Percentiles rank a stretch among this genome's conserved stretches.
These are phyloP conservation scores for Nicotiana rustica DNA, from an alignment of 305 asterid genomes.

Conservation along the genomic window DNA sequence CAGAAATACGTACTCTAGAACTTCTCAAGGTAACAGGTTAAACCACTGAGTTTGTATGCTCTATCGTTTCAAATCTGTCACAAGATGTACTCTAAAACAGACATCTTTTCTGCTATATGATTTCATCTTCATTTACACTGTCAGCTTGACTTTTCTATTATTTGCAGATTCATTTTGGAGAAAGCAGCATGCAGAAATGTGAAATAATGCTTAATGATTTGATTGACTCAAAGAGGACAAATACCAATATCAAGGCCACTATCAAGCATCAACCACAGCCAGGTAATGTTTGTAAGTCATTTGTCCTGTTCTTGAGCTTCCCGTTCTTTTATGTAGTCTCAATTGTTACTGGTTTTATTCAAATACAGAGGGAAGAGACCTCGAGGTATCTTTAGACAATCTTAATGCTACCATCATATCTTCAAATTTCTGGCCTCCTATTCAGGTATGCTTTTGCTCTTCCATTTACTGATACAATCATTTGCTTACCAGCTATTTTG, in stretches of 20 bases:
- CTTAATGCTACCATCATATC: slow-evolving; percentile 88
- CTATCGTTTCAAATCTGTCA: background rate
- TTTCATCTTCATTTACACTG: slow-evolving; percentile 23
- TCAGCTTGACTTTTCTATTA: slow-evolving; percentile 36
- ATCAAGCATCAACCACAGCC: slow-evolving; percentile 64
- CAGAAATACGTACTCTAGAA: slow-evolving; percentile 91
- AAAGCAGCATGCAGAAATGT: slow-evolving; percentile 96
- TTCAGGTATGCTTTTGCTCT: slow-evolving; percentile 69
- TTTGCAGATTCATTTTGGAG: slow-evolving; percentile 96
- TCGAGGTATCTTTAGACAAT: slow-evolving; percentile 66
- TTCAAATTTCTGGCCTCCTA: slow-evolving; percentile 97
- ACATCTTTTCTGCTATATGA: slow-evolving; percentile 41
- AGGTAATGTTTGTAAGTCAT: slow-evolving; percentile 48
- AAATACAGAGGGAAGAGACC: slow-evolving; percentile 58
- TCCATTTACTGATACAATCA: slow-evolving; percentile 7
- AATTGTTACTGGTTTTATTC: slow-evolving; percentile 37
- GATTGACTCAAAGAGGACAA: slow-evolving; percentile 92
- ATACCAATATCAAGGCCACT: slow-evolving; percentile 85
- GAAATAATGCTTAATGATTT: slow-evolving; percentile 99
- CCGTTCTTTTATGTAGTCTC: background rate
- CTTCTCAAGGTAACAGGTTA: slow-evolving; percentile 79
- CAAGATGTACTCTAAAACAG: background rate
- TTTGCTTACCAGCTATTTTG: background rate
- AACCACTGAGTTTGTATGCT: slow-evolving; percentile 28
- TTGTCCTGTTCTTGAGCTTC: slow-evolving; percentile 11